phyloP scores from a whole-genome alignment of 1,139 yeast genomes.

The Saccharomyces hybrid region DNA sequence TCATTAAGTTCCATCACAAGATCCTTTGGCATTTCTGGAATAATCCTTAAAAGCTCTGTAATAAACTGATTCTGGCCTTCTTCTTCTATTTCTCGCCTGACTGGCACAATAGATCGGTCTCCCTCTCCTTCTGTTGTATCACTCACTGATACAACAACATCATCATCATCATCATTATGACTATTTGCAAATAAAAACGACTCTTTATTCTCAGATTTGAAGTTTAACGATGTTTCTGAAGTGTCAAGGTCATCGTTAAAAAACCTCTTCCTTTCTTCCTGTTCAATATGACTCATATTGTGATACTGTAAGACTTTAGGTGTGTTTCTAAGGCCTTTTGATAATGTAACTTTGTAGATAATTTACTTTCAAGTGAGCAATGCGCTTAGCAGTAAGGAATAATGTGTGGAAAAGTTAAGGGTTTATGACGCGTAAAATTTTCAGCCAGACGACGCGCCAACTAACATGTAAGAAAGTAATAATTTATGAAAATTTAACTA shows the following conservation, averaged over 20 bases:
- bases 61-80: constrained; percentile 3
- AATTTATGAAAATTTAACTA: neutral
- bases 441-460: neutral
- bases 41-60: constrained; percentile 10
- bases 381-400: neutral
- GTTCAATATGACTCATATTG: neutral
- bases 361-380: neutral
- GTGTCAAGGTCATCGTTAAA: constrained; percentile 15
- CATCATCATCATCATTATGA: neutral
- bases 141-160: neutral
- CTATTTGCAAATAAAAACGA: constrained; percentile 10
- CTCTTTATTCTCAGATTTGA: constrained; percentile 6
- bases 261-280: constrained; percentile 10
- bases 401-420: neutral
- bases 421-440: neutral
- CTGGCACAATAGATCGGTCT: neutral
- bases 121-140: neutral
- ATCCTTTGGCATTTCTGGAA: constrained; percentile 12
- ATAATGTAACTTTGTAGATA: neutral
- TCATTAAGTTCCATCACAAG: constrained; percentile 7
- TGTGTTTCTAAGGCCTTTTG: neutral
- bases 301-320: neutral
- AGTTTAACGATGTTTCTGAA: constrained; percentile 5
- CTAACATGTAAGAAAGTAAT: neutral
- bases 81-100: neutral